Conservation (phyloP, 768 basidiomycete genomes). For the Amanita fuliginea region DNA sequence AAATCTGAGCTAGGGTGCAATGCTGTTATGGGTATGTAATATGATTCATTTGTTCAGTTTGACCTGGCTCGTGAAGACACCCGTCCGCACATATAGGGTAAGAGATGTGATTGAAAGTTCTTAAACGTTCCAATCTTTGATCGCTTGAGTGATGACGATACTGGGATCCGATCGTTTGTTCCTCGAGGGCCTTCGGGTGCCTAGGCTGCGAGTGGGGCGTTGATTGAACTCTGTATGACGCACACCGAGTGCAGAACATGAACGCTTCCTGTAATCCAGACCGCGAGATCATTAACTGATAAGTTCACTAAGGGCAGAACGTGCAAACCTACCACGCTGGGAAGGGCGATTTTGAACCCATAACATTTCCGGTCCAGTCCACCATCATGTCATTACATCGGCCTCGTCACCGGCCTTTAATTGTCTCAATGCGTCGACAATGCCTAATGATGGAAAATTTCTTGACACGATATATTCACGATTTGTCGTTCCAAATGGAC, state of each 20-base stretch:
- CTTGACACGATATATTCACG: background rate
- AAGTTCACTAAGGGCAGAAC: background rate
- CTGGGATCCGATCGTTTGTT: conserved; percentile 1
- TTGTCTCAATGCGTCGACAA: background rate
- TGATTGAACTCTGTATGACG: conserved; percentile 1
- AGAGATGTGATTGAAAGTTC: background rate
- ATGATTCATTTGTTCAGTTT: conserved; percentile 2
- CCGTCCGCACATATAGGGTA: background rate
- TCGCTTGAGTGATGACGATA: background rate
- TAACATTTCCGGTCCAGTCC: too few relatives aligned
- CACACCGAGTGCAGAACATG: background rate
- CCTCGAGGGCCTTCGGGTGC: background rate
- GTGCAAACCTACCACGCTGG: background rate
- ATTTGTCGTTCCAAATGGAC: background rate
- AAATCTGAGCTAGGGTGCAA: background rate
- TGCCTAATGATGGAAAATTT: background rate
- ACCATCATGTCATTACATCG: too few relatives aligned
- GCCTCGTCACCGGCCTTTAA: background rate
- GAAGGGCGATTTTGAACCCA: too few relatives aligned
- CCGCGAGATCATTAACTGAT: background rate
- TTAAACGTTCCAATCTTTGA: background rate
- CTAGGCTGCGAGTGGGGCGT: background rate
- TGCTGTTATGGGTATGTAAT: background rate
- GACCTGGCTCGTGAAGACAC: background rate
- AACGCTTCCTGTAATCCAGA: background rate